Evolutionary conservation across 106 monocot genomes (phyloP), one percentile per base, ranked within the genome.

Genomic region (Chionographis japonica): DNA sequence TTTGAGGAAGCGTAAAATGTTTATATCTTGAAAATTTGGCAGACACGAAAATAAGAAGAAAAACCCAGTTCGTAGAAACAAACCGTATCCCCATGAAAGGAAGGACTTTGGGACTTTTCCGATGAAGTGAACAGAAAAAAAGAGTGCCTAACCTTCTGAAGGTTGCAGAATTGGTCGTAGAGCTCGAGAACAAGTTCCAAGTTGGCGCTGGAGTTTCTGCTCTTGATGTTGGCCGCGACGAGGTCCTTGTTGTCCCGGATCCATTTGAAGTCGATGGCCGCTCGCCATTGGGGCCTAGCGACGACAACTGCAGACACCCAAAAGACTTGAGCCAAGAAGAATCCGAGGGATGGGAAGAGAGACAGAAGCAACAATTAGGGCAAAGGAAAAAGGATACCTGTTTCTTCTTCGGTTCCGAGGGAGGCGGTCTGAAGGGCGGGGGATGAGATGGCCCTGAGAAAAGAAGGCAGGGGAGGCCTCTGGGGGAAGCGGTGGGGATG

Each of bases 191-290:
- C 89, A 35, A 87, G 89, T 38, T 92, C 92, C 58, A 98, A 58
- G 49, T 98, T 74, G 37, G 92, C 92, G 40, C 19, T 65, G 36
- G 97, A 98, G 57, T 87, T 92, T 56, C 92, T 77, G 65, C 80
- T 87, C 77, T 68, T 75, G 59, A 98, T 92, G 54, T 98, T 98
- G 62, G 60, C 82, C 2, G 82, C 80, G 0, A 98, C 90, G 4
- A 69, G 39, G 8, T 98, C 87, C 72, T 66, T 79, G 73, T 98
- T 98, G 41, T 98, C 97, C 74, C 89, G 65, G 12, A 98, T 98
- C 97, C 97, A 98, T 60, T 98, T 98, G 87, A 98, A 98, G 57
- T 98, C 97, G 27, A 98, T 87, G 35, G 87, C 89, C 14, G 92
- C 92, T 77, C 70, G 89, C 97, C 97, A 92, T 58, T 83, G 89